phyloP scores from a whole-genome alignment of 2,329 filamentous ascomycete species.

The Torrubiella hemipterigena region DNA sequence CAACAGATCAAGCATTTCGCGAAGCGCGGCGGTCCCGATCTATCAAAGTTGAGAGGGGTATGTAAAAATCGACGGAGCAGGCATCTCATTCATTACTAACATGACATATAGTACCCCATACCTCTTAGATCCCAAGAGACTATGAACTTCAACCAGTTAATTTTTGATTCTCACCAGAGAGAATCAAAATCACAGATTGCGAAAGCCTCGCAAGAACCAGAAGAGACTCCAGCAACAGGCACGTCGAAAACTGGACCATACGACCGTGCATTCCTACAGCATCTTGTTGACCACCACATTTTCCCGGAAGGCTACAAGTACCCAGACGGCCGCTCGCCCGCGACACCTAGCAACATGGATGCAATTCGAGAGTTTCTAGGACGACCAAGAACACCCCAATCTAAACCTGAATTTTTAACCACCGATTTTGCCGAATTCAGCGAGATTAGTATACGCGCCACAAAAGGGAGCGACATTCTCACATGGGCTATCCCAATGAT shows the following conservation, averaged over 20 bases:
- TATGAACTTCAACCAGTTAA: background rate
- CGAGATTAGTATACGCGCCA: conserved; percentile 14
- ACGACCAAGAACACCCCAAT: conserved; percentile 17
- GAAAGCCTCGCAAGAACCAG: background rate
- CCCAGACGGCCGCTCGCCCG: background rate
- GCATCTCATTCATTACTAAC: too few relatives aligned
- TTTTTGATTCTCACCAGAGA: too few relatives aligned
- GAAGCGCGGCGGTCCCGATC: background rate
- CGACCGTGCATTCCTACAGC: conserved; percentile 6
- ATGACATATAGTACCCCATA: background rate
- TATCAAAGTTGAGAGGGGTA: background rate
- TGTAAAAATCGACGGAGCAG: too few relatives aligned
- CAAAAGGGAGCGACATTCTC: conserved; percentile 20
- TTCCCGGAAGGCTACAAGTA: conserved; percentile 3
- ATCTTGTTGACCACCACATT: conserved; percentile 6
- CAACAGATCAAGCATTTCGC: background rate
- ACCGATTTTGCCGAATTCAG: conserved; percentile 18
- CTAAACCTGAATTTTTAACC: conserved; percentile 20
- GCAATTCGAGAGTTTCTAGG: background rate
- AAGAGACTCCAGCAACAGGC: background rate
- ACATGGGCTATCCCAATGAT: conserved; percentile 20
- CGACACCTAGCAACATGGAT: conserved; percentile 5
- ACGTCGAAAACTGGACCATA: conserved; percentile 5
- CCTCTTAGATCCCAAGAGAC: background rate
- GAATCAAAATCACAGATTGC: background rate